Evolutionary conservation across 306 rosid species (phyloP).

Genomic region (Acmispon strigosus): DNA sequence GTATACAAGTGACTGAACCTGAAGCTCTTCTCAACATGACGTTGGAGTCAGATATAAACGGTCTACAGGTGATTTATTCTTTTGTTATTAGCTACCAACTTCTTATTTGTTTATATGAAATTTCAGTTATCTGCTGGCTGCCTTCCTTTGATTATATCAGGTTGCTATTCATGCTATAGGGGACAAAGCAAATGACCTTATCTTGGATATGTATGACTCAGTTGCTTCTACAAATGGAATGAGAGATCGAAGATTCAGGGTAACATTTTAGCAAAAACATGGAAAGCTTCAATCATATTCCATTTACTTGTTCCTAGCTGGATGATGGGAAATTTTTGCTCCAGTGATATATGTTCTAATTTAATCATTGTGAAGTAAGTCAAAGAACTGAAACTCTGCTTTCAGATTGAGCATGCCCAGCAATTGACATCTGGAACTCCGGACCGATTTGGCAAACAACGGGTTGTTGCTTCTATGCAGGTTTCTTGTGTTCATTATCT

Average conservation of each 20-base stretch:
- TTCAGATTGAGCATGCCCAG: slow-evolving; percentile 92
- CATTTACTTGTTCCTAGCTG: not conserved
- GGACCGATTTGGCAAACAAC: slow-evolving; percentile 49
- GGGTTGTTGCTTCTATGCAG: slow-evolving; percentile 79
- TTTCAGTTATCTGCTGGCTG: slow-evolving; percentile 4
- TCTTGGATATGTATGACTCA: slow-evolving; percentile 58
- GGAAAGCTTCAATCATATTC: not conserved
- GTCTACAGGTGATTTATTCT: slow-evolving; percentile 60
- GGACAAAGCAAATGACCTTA: slow-evolving; percentile 74
- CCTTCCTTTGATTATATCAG: slow-evolving; percentile 35
- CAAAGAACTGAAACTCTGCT: slow-evolving; percentile 17
- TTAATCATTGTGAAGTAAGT: slow-evolving; percentile 6
- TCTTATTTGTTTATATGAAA: not conserved
- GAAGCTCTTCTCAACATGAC: slow-evolving; percentile 68
- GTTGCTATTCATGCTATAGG: slow-evolving; percentile 94
- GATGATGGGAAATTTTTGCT: not conserved
- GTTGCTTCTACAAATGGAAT: slow-evolving; percentile 54
- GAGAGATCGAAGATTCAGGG: slow-evolving; percentile 84
- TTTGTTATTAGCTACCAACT: not conserved
- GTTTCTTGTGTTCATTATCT: slow-evolving; percentile 28
- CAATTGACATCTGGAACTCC: slow-evolving; percentile 68
- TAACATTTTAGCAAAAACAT: slow-evolving; percentile 21
- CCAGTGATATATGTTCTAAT: not conserved
- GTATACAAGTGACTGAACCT: slow-evolving; percentile 48
- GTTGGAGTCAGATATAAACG: slow-evolving; percentile 53